Conservation (phyloP, 108 stramenopile genomes). For the Nannochloropsis oceanica region DNA sequence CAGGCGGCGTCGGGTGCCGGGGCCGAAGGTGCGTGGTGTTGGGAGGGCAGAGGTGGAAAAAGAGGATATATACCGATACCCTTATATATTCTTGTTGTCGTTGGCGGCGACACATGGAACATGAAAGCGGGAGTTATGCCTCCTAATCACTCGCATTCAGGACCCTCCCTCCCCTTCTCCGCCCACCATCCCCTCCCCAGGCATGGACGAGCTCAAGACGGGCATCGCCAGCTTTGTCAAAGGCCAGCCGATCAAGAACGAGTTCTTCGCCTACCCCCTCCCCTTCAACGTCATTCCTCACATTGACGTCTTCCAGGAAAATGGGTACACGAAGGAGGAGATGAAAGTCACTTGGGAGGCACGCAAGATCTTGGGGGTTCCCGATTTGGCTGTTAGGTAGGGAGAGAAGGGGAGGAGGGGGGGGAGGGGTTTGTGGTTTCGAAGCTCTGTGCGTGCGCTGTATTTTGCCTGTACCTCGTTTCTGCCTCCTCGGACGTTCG, state of each 20-base stretch:
- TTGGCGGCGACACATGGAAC: no score
- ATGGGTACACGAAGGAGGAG: slow-evolving; percentile 98
- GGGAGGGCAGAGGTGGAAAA: neutral
- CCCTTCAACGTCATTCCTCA: slow-evolving; percentile 98
- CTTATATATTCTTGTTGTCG: neutral
- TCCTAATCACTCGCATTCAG: no score
- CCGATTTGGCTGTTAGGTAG: slow-evolving; percentile 16
- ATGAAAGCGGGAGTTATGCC: no score
- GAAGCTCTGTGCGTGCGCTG: neutral
- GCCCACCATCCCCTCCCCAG: slow-evolving; percentile 15
- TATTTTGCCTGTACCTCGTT: no score
- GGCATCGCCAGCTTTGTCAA: slow-evolving; percentile 46
- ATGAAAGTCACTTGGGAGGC: slow-evolving; percentile 99
- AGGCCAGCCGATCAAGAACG: slow-evolving; percentile 46
- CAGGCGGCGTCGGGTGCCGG: slow-evolving; percentile 78
- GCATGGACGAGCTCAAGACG: slow-evolving; percentile 83
- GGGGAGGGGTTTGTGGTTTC: neutral
- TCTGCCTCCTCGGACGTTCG: no score
- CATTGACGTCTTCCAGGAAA: slow-evolving; percentile 94
- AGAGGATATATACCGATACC: neutral
- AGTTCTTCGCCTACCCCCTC: slow-evolving; percentile 84
- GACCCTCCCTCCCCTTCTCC: no score
- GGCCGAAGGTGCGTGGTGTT: slow-evolving; percentile 13
- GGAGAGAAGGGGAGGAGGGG: neutral
- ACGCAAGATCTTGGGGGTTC: slow-evolving; percentile 61